A percentile compares a stretch with the other conserved stretches of the same genome.
These are phyloP conservation scores for thale cress (Arabidopsis thaliana) DNA, from an alignment of 345 rosid species.

Conservation along the genomic window DNA sequence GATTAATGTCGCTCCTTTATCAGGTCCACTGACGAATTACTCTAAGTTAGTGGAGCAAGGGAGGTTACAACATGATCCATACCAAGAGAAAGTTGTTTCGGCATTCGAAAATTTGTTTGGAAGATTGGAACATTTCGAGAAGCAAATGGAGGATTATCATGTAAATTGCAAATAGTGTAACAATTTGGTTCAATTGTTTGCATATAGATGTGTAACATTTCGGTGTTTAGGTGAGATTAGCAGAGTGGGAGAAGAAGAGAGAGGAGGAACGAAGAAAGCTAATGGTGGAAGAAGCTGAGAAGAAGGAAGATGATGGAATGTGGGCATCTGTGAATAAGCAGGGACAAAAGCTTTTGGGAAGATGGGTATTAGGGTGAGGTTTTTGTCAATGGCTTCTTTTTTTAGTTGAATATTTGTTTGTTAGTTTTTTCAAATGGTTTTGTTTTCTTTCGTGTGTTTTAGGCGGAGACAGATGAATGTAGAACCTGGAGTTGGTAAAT, in stretches of 20 bases:
- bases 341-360: slow-evolving; percentile 57
- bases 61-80: slow-evolving; percentile 72
- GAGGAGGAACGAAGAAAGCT: slow-evolving; percentile 69
- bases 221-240: slow-evolving; percentile 57
- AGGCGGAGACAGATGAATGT: slow-evolving; percentile 62
- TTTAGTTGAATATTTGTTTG: background rate
- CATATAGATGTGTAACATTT: background rate
- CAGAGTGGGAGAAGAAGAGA: slow-evolving; percentile 79
- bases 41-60: slow-evolving; percentile 69
- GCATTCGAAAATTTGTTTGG: slow-evolving; percentile 70
- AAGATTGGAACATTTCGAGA: slow-evolving; percentile 81
- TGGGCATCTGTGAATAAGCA: slow-evolving; percentile 65
- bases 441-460: background rate
- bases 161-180: slow-evolving; percentile 42
- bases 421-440: background rate
- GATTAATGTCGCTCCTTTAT: background rate
- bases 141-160: slow-evolving; percentile 83
- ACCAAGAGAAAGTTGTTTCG: slow-evolving; percentile 76
- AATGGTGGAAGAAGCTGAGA: slow-evolving; percentile 80
- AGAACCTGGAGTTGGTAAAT: slow-evolving; percentile 93
- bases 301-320: slow-evolving; percentile 61
- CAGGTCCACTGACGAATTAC: slow-evolving; percentile 64
- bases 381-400: background rate
- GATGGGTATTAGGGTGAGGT: slow-evolving; percentile 67
- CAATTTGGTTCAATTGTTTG: slow-evolving; percentile 8